Conservation (phyloP, 140 eudicot genomes). For the Eryngium alpinum region DNA sequence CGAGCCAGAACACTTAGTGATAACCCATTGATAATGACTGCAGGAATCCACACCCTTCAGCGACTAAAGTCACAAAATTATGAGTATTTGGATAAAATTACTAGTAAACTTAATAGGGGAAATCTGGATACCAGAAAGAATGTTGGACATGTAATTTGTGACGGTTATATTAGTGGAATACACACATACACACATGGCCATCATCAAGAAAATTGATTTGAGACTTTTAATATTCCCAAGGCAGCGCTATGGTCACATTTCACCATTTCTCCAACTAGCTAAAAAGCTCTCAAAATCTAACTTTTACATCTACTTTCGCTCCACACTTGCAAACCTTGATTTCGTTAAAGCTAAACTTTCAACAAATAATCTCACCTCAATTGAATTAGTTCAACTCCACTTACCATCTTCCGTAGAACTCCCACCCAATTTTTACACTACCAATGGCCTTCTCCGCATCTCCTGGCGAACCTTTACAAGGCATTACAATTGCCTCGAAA, state of each 20-base stretch:
- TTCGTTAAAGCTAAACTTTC: background rate
- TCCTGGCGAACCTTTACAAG: background rate
- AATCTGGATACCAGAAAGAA: conserved; percentile 61
- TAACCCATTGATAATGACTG: conserved; percentile 95
- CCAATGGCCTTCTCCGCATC: conserved; percentile 5
- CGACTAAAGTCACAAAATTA: conserved; percentile 56
- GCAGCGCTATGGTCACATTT: background rate
- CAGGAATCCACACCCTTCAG: conserved; percentile 82
- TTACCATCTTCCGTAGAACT: background rate
- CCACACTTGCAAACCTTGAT: background rate
- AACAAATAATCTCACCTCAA: background rate
- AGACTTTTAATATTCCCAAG: background rate
- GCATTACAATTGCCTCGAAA: background rate
- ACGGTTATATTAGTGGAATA: conserved; percentile 67
- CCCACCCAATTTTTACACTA: background rate
- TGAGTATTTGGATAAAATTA: conserved; percentile 58
- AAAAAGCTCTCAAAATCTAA: background rate
- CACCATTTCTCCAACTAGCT: background rate
- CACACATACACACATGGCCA: background rate
- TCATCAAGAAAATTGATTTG: background rate
- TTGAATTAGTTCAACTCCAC: background rate
- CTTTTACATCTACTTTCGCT: background rate
- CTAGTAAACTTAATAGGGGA: conserved; percentile 55
- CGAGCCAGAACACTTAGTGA: conserved; percentile 96
- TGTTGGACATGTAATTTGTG: conserved; percentile 78